Evolutionary conservation across 2,329 filamentous ascomycete species (phyloP), one percentile per base, ranked within the genome.

Genomic region (Clarireedia hainanense): DNA sequence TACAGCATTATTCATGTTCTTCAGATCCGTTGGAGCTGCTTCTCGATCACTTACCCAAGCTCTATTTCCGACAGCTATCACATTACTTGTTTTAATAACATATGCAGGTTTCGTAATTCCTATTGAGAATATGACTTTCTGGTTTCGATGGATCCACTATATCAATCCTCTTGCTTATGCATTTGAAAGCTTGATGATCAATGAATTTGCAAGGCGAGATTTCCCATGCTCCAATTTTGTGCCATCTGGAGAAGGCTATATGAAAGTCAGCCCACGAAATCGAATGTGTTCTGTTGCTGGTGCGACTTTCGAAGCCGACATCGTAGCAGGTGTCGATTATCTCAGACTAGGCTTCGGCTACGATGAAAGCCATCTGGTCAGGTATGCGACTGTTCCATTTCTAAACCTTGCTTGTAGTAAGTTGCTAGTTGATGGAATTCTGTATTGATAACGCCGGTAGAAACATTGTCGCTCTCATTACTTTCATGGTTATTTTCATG

Each of bases 121-220:
- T 1, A 68, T 68, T 0, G 64, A 63, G 10, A 80, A 61, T 69
- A 94, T 95, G 88, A 78, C 86, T 6, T 80, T 75, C 1, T 95
- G 89, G 89, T 87, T 86, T 64, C 79, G 84, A 58, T 95, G 90
- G 90, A 81, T 95, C 59, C 87, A 86, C 68, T 92, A 89, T 17
- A 14, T 68, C 3, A 59, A 69, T 42, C 67, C 67, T 2, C 78
- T 95, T 10, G 83, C 81, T 1, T 95, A 95, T 61, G 83, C 83
- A 0, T 95, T 95, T 65, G 89, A 95, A 69, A 75, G 83, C 0
- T 76, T 95, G 20, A 86, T 92, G 78, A 80, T 89, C 61, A 95
- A 95, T 71, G 91, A 96, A 70, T 95, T 95, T 47, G 58, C 53
- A 47, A 60, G 56, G 24, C 57, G 61, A 7, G 48, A 53, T 7